These are phyloP conservation scores for Gracilariopsis chorda DNA, from an alignment of 23 red algal genomes.

Conservation along the genomic window DNA sequence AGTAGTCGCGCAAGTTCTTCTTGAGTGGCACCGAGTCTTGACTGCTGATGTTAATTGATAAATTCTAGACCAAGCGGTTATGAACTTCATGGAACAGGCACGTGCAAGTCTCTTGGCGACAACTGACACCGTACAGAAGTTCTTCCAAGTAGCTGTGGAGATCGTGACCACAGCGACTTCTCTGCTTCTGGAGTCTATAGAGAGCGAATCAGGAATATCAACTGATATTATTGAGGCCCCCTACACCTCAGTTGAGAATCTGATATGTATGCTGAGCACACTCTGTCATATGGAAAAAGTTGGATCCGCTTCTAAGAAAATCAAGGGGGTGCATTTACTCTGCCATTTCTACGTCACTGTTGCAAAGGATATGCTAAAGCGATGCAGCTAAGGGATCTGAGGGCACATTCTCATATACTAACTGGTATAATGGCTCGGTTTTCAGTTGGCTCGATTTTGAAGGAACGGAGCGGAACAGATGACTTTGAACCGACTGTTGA, in stretches of 20 bases:
- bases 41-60: background rate
- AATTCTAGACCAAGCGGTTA: constrained; percentile 39
- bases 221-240: constrained; percentile 3
- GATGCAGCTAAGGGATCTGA: constrained; percentile 7
- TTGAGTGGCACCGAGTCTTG: constrained; percentile 63
- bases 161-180: constrained; percentile 35
- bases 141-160: constrained; percentile 51
- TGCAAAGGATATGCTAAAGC: constrained; percentile 14
- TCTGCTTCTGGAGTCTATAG: background rate
- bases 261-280: constrained; percentile 17
- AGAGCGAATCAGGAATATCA: background rate
- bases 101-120: background rate
- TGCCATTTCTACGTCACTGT: constrained; percentile 11
- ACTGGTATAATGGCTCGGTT: constrained; percentile 57
- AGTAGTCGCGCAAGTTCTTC: constrained; percentile 3
- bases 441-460: background rate
- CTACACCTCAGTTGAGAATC: constrained; percentile 34
- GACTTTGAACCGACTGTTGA: background rate
- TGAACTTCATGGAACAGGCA: constrained; percentile 28
- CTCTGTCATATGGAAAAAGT: background rate
- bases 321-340: constrained; percentile 11
- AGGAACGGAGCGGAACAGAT: background rate
- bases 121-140: constrained; percentile 33
- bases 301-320: background rate
- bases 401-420: constrained; percentile 68